Evolutionary conservation across 1,139 yeast genomes (phyloP), one percentile per base, ranked within the genome.

Genomic region (Taphrina flavorubra): DNA sequence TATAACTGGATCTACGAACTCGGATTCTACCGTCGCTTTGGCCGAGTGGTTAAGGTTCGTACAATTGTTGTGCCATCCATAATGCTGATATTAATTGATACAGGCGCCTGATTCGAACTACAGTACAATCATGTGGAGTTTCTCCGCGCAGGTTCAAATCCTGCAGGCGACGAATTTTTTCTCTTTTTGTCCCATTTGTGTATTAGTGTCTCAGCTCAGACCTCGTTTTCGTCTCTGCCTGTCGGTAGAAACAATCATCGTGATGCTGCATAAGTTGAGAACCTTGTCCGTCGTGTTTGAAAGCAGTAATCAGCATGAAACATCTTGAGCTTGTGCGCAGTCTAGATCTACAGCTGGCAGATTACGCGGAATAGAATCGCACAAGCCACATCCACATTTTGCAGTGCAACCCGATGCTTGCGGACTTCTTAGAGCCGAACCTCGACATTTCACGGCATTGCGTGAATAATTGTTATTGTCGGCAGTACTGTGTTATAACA

Each of bases 81-180:
- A 25, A 25, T 25, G 31, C 1, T 25, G 31, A 25, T 25, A 4
- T 4, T 25, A 25, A 25, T 25, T 25, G 31, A 25, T 25, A 25
- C 31, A 25, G 31, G 57, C 53, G 53, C 53, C 53, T 49, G 53
- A 49, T 49, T 49, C 53, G 53, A 49, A 49, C 53, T 34, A 8
- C n/a, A 20, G 53, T 49, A 10, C n/a, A 10, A 49, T 49, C 53
- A 49, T 53, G 57, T 53, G 40, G 57, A 18, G 18, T 53, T n/a
- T 37, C 42, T 25, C 57, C 57, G 57, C 57, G 57, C 57, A 53
- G 57, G 57, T 53, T 53, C 57, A 53, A 53, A 53, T 53, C 57
- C 57, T 53, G 57, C 57, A 53, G 57, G 57, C 42, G 57, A 53
- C 57, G 57, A 53, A 3, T 34, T 53, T 53, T 53, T 25, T 25